Conservation (phyloP, 306 rosid species). For the Vicia faba region DNA sequence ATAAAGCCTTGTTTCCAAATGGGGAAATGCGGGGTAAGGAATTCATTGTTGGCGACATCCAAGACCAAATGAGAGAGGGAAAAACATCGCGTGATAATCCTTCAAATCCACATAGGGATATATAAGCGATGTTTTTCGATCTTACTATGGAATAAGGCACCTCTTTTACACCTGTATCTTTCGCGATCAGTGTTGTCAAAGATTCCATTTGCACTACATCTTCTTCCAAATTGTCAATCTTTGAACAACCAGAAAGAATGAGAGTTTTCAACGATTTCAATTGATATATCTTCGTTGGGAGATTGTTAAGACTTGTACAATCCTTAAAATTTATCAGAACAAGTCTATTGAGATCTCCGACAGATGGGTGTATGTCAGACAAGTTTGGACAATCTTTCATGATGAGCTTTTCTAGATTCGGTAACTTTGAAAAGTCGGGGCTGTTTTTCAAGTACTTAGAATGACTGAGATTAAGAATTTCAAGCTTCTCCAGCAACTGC, state of each 20-base stretch:
- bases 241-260: slow-evolving; percentile 21
- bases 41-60: slow-evolving; percentile 13
- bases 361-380: not conserved
- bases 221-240: not conserved
- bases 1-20: not conserved
- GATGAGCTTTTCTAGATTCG: not conserved
- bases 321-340: not conserved
- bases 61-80: not conserved
- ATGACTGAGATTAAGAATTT: not conserved
- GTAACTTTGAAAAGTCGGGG: not conserved
- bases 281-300: not conserved
- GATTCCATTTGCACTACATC: not conserved
- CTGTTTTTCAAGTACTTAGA: no score
- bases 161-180: not conserved
- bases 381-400: not conserved
- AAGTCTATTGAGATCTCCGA: not conserved
- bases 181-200: not conserved
- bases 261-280: not conserved
- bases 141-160: not conserved
- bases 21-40: slow-evolving; percentile 12
- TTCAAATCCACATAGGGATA: not conserved
- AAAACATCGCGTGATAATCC: not conserved
- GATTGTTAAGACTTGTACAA: not conserved
- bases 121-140: not conserved
- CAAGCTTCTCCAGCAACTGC: not conserved